Percentiles rank a stretch among this genome's conserved stretches.
phyloP scores from a whole-genome alignment of 2,329 filamentous ascomycete species.

The Ophiosphaerella narmari region DNA sequence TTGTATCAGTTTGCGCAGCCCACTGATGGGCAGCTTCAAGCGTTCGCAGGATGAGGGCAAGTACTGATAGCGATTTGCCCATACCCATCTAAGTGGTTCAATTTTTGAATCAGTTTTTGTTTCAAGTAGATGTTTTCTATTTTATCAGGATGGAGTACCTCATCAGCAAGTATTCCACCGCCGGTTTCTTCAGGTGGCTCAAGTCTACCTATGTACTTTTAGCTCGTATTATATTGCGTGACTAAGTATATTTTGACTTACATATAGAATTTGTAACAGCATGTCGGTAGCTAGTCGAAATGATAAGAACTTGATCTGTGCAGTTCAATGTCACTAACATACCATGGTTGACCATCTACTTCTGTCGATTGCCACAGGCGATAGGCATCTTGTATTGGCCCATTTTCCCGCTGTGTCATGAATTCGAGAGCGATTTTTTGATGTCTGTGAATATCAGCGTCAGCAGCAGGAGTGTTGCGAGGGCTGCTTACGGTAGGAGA shows the following conservation, averaged over 20 bases:
- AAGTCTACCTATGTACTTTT: constrained; percentile 3
- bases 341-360: constrained; percentile 27
- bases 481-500: constrained; percentile 16
- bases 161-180: constrained; percentile 62
- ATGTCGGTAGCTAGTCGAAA: constrained; percentile 42
- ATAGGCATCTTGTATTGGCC: constrained; percentile 34
- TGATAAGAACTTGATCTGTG: no score
- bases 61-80: constrained; percentile 61
- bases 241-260: constrained; percentile 1
- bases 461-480: neutral
- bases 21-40: constrained; percentile 45
- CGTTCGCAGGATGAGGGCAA: constrained; percentile 55
- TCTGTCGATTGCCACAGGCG: constrained; percentile 30
- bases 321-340: neutral
- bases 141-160: constrained; percentile 27
- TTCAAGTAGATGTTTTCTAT: neutral
- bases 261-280: constrained; percentile 46
- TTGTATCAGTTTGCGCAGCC: constrained; percentile 21
- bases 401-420: constrained; percentile 36
- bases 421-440: constrained; percentile 37
- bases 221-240: neutral
- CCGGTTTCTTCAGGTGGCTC: constrained; percentile 30
- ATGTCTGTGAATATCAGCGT: constrained; percentile 13
- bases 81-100: constrained; percentile 55
- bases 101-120: neutral